Base-by-base conservation (phyloP, 495 filamentous ascomycete genomes). In the Pseudomonodictys pantanalensis region DNA sequence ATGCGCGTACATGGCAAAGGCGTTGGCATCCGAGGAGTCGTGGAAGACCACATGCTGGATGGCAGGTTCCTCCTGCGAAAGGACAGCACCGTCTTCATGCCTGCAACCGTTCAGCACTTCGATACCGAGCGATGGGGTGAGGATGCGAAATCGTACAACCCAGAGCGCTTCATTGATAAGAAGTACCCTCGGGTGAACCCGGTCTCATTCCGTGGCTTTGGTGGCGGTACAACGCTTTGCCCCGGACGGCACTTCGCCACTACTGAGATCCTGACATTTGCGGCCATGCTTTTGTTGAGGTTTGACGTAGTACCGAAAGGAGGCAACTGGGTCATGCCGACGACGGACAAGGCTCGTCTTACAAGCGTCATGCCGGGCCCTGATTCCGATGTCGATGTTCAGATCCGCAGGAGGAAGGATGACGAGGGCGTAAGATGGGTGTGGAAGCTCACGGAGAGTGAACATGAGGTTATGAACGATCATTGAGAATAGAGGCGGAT, bases 231-330 rank as follows among this genome's bases (percentile, higher is more conserved):
- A 5, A 62, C 52, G 3, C 49, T 66, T 12, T 66, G 64, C 42
- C 64, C 64, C 12, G 64, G 64, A 3, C 64, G 64, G 6, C 58
- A 62, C 30, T 66, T 66, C 41, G 57, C 58, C 10, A 66, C 35
- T 1, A 58, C 33, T 12, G 58, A 54, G 28, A 56, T 66, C 15
- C 28, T 62, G 29, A 52, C 58, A 5, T 28, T 66, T 18, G 42
- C 26, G 0, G 58, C 64, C 8, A 44, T 66, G 42, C 18, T 62
- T 1, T 22, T 62, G 17, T 17, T 62, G 17, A 39, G 39, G 11
- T 66, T 48, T 52, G 58, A 66, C 9, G 26, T 66, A 1, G 18
- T 11, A 15, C 58, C 58, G 32, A 15, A 35, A 15, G 32, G 15
- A 7, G 32, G 8, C 8, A 35, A 35, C 15, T 35, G 32, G 32